Evolutionary conservation across 371 early-diverging fungal species (phyloP).

Genomic region (Neoconidiobolus thromboides): DNA sequence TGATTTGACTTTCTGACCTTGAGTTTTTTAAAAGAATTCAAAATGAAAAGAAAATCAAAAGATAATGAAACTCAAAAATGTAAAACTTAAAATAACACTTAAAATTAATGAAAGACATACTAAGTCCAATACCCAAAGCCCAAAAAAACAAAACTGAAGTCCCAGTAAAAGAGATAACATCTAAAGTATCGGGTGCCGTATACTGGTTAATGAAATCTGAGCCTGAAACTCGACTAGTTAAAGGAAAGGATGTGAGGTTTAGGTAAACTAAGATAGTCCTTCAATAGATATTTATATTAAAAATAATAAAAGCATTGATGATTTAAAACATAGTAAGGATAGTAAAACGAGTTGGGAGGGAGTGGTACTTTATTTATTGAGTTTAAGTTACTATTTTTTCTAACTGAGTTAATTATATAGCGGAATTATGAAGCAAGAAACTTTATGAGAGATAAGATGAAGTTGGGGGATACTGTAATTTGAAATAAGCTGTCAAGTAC

Average conservation of each 20-base stretch:
- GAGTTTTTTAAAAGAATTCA: no score
- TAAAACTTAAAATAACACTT: no score
- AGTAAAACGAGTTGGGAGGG: conserved; percentile 41
- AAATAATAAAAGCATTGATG: conserved; percentile 22
- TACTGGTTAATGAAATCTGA: conserved; percentile 62
- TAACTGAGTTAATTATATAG: conserved; percentile 5
- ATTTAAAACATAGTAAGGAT: conserved; percentile 20
- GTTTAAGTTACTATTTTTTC: neutral
- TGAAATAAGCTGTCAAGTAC: neutral
- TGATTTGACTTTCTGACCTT: no score
- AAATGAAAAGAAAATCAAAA: no score
- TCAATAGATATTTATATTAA: neutral
- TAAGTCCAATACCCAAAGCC: no score
- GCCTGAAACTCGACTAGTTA: conserved; percentile 38
- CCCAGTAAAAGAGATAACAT: no score
- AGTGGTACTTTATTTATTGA: conserved; percentile 19
- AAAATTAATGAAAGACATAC: no score
- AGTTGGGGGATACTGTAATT: conserved; percentile 27
- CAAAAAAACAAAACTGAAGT: no score
- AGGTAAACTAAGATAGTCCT: conserved; percentile 9
- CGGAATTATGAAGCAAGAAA: conserved; percentile 50
- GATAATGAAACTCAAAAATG: no score
- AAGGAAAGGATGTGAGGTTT: conserved; percentile 39
- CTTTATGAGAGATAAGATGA: conserved; percentile 39
- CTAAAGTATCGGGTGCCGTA: no score